phyloP scores from a whole-genome alignment of 305 asterid species.

The Plantago rigida region DNA sequence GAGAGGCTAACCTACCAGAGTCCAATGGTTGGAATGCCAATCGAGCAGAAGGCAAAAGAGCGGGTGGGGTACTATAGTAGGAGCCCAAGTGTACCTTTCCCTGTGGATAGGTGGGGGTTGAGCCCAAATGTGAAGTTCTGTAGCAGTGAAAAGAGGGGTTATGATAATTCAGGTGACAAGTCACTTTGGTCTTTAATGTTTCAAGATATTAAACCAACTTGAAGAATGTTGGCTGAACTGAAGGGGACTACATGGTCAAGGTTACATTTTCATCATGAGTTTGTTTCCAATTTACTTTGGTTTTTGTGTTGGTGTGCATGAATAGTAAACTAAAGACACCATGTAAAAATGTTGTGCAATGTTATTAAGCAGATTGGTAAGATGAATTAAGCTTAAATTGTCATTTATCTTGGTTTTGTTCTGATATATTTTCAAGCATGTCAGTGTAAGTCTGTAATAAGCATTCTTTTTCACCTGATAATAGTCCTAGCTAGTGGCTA shows the following conservation, averaged over 20 bases:
- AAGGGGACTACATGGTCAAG: neutral
- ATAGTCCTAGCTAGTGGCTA: too few species aligned
- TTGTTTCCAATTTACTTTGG: neutral
- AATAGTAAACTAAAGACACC: neutral
- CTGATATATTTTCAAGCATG: too few species aligned
- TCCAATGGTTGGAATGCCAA: slow-evolving; percentile 35
- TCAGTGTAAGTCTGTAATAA: too few species aligned
- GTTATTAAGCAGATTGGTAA: neutral
- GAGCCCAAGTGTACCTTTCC: slow-evolving; percentile 43
- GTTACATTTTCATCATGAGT: neutral
- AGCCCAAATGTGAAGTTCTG: slow-evolving; percentile 46
- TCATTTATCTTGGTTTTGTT: neutral
- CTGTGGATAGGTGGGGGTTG: slow-evolving; percentile 40
- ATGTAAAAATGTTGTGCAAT: neutral
- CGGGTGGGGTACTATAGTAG: slow-evolving; percentile 29
- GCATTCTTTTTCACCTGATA: too few species aligned
- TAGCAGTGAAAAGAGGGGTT: slow-evolving; percentile 30
- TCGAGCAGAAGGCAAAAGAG: slow-evolving; percentile 28
- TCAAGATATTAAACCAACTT: slow-evolving; percentile 81
- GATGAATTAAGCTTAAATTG: neutral
- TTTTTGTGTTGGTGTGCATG: neutral
- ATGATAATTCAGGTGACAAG: slow-evolving; percentile 38
- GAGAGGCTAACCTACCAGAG: slow-evolving; percentile 41
- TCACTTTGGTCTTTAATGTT: slow-evolving; percentile 85
- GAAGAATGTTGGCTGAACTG: slow-evolving; percentile 9